These are phyloP conservation scores for Puccinia triticina DNA, from an alignment of 1,284 basidiomycete genomes.

Conservation along the genomic window DNA sequence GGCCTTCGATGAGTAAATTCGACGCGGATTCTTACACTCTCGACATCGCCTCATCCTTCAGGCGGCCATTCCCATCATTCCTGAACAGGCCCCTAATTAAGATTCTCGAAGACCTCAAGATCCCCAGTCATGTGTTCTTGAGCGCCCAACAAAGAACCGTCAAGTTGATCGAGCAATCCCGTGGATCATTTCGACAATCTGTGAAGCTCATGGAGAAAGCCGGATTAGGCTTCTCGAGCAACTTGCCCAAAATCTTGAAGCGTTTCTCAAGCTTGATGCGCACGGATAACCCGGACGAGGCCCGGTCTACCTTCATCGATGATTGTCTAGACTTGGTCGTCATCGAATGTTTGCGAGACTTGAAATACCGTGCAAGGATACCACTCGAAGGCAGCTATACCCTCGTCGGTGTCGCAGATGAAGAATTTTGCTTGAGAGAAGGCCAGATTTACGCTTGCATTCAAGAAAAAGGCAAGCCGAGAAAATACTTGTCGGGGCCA, in stretches of 20 bases:
- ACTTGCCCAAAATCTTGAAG: slow-evolving; percentile 65
- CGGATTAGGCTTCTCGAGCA: slow-evolving; percentile 66
- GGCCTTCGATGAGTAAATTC: slow-evolving; percentile 78
- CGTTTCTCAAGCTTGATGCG: slow-evolving; percentile 65
- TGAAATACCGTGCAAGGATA: slow-evolving; percentile 71
- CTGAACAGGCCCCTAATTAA: slow-evolving; percentile 66
- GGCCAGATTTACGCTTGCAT: slow-evolving; percentile 73
- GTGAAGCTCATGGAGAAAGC: slow-evolving; percentile 65
- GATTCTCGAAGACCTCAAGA: slow-evolving; percentile 70
- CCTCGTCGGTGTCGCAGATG: slow-evolving; percentile 75
- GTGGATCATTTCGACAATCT: slow-evolving; percentile 65
- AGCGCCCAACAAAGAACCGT: slow-evolving; percentile 67
- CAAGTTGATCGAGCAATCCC: slow-evolving; percentile 66
- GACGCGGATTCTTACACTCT: slow-evolving; percentile 67
- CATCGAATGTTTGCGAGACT: slow-evolving; percentile 69
- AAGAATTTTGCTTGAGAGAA: slow-evolving; percentile 69
- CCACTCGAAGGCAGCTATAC: slow-evolving; percentile 69
- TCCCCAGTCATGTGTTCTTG: slow-evolving; percentile 66
- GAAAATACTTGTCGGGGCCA: slow-evolving; percentile 66
- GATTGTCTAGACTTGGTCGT: slow-evolving; percentile 68
- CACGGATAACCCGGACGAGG: slow-evolving; percentile 60
- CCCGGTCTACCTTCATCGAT: slow-evolving; percentile 61
- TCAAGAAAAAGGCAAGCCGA: slow-evolving; percentile 64
- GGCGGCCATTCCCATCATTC: slow-evolving; percentile 64
- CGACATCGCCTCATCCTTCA: slow-evolving; percentile 71